Percentiles rank a stretch among this genome's conserved stretches.
Conservation (phyloP, 2,329 filamentous ascomycete species). For the Talaromyces amestolkiae region DNA sequence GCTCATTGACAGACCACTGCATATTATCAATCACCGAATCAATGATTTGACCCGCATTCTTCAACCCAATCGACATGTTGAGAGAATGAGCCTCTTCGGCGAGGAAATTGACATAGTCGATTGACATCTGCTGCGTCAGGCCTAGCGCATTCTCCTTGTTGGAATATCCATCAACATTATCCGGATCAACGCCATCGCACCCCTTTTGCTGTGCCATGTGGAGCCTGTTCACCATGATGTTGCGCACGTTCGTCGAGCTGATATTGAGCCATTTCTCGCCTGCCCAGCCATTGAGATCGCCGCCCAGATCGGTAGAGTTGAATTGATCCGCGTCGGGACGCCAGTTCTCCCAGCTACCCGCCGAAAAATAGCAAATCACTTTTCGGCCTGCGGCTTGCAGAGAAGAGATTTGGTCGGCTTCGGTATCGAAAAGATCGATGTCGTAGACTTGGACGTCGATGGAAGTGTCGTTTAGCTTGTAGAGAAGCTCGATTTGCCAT, state of each 20-base stretch:
- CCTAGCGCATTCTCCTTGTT: conserved; percentile 62
- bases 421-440: conserved; percentile 59
- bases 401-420: conserved; percentile 45
- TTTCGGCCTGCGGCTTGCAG: conserved; percentile 55
- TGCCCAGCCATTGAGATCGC: conserved; percentile 60
- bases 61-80: conserved; percentile 64
- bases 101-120: conserved; percentile 62
- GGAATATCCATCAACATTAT: conserved; percentile 67
- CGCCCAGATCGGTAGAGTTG: conserved; percentile 55
- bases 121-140: conserved; percentile 51
- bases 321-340: conserved; percentile 60
- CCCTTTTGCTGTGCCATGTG: conserved; percentile 59
- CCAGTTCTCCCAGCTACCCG: conserved; percentile 65
- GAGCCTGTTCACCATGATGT: conserved; percentile 63
- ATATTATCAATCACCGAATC: conserved; percentile 50
- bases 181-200: conserved; percentile 68
- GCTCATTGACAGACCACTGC: conserved; percentile 68
- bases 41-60: conserved; percentile 66
- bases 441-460: conserved; percentile 59
- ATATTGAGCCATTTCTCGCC: conserved; percentile 67
- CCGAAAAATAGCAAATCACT: conserved; percentile 74
- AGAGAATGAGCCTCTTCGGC: conserved; percentile 52
- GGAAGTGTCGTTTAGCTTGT: conserved; percentile 42
- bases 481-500: conserved; percentile 62
- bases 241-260: conserved; percentile 56